Percentiles rank a stretch among this genome's conserved stretches.
Evolutionary conservation across 106 monocot species (phyloP).

Genomic region (Hemerocallis citrina): DNA sequence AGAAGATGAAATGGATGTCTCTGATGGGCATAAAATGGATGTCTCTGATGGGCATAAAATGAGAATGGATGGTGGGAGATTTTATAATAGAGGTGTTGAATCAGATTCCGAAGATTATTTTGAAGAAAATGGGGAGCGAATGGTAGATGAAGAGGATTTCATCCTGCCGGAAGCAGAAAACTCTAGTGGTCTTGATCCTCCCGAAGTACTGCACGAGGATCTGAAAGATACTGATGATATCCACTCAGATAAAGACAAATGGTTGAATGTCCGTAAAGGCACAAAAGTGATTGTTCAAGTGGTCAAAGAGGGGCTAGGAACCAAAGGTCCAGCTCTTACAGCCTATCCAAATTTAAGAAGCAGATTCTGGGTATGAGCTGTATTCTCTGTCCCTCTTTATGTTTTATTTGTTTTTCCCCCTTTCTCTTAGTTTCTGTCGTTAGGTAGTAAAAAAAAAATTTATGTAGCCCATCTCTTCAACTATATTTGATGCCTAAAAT

Average conservation of each 20-base stretch:
- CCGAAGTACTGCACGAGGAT: slow-evolving; percentile 17
- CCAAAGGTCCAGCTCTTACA: slow-evolving; percentile 78
- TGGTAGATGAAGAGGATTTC: slow-evolving; percentile 49
- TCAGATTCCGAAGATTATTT: slow-evolving; percentile 32
- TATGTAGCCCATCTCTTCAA: too few relatives aligned
- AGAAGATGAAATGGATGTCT: slow-evolving; percentile 25
- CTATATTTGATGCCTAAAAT: too few relatives aligned
- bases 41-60: slow-evolving; percentile 12
- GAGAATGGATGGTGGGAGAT: slow-evolving; percentile 9
- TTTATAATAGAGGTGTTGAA: slow-evolving; percentile 7
- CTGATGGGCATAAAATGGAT: slow-evolving; percentile 13
- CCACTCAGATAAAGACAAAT: slow-evolving; percentile 36
- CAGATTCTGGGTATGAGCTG: slow-evolving; percentile 81
- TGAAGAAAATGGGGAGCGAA: slow-evolving; percentile 33
- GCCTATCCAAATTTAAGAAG: slow-evolving; percentile 88
- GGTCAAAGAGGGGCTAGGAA: slow-evolving; percentile 89
- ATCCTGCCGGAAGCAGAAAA: slow-evolving; percentile 23
- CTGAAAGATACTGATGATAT: slow-evolving; percentile 9
- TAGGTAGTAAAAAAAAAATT: too few relatives aligned
- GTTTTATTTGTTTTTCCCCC: neutral
- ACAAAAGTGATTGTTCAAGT: slow-evolving; percentile 95
- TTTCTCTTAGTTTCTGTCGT: neutral
- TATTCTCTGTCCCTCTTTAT: neutral
- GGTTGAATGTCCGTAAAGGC: slow-evolving; percentile 76
- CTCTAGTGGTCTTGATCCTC: slow-evolving; percentile 12